Percentiles rank a stretch among this genome's conserved stretches.
Evolutionary conservation across 78 protist genomes (phyloP).

Genomic region (Cavenderia fasciculata): DNA sequence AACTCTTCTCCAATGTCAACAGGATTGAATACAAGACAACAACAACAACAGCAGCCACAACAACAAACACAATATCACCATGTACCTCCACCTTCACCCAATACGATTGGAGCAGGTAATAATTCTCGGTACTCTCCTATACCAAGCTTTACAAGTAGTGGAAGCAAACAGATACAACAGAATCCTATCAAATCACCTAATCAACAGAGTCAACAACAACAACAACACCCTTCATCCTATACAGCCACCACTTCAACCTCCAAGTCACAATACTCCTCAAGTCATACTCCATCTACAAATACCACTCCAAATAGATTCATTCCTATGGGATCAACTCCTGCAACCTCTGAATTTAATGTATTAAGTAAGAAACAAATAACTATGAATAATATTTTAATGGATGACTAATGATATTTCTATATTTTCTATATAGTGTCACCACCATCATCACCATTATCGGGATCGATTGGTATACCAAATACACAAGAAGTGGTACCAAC

Average conservation of each 20-base stretch:
- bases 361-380: conserved; percentile 15
- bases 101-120: no score
- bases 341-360: conserved; percentile 41
- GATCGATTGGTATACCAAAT: conserved; percentile 55
- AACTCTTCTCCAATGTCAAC: background rate
- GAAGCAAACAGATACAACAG: conserved; percentile 5
- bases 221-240: background rate
- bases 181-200: no score
- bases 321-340: conserved; percentile 12
- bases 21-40: conserved; percentile 6
- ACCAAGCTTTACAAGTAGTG: background rate
- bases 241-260: background rate
- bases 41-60: conserved; percentile 56
- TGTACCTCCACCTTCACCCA: conserved; percentile 16
- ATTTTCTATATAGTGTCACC: conserved; percentile 36
- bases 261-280: background rate
- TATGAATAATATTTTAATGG: background rate
- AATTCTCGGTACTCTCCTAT: no score
- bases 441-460: conserved; percentile 72
- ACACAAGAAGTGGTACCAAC: conserved; percentile 72
- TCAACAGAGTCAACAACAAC: conserved; percentile 3
- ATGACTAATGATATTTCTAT: background rate
- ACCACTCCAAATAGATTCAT: background rate
- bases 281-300: background rate
- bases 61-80: conserved; percentile 24